A percentile compares a stretch with the other conserved stretches of the same genome.
These are phyloP conservation scores for Pachyrhizus erosus DNA, from an alignment of 306 rosid genomes.

Conservation along the genomic window DNA sequence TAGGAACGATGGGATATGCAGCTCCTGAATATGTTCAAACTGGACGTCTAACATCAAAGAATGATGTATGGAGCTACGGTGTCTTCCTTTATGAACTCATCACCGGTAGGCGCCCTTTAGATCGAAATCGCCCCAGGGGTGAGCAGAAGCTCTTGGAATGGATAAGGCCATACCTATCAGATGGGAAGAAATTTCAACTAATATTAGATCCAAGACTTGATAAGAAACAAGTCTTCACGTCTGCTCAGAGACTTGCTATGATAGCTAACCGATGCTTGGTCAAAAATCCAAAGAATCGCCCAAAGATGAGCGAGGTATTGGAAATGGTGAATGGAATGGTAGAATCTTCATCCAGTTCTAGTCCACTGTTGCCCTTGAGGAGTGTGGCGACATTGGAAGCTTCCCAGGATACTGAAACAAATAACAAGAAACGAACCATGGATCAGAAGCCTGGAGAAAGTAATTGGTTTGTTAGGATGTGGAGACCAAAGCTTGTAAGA, in stretches of 20 bases:
- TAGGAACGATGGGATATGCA: constrained; percentile 99
- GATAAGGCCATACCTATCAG: constrained; percentile 83
- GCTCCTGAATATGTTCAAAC: constrained; percentile 96
- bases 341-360: constrained; percentile 45
- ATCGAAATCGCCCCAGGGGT: constrained; percentile 80
- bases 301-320: constrained; percentile 94
- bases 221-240: constrained; percentile 65
- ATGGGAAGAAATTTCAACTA: constrained; percentile 73
- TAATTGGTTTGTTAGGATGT: constrained; percentile 66
- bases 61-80: constrained; percentile 95
- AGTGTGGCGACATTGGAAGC: constrained; percentile 45
- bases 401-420: constrained; percentile 45
- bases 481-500: constrained; percentile 65
- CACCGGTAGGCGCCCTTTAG: constrained; percentile 90
- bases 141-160: constrained; percentile 97
- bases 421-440: constrained; percentile 52
- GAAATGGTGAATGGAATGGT: constrained; percentile 73
- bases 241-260: constrained; percentile 74
- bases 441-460: constrained; percentile 62
- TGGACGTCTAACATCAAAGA: constrained; percentile 90
- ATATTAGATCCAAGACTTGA: constrained; percentile 92
- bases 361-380: constrained; percentile 56
- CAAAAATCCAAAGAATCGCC: constrained; percentile 83
- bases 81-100: constrained; percentile 95
- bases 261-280: constrained; percentile 85